These are phyloP conservation scores for Hemisphaericaspora xylofermentans DNA, from an alignment of 1,139 yeast species.

Conservation along the genomic window DNA sequence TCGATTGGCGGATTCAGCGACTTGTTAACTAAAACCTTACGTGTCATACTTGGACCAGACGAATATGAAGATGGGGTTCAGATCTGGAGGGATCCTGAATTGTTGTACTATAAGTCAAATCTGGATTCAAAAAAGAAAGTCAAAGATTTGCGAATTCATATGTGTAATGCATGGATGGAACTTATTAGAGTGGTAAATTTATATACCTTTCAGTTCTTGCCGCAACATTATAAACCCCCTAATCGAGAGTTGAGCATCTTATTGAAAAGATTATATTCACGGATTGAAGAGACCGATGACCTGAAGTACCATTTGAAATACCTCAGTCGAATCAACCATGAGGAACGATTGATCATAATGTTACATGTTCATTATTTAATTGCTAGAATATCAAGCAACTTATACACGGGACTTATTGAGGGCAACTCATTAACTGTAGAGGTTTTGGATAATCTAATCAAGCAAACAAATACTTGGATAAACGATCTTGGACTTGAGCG, in stretches of 20 bases:
- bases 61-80: slow-evolving; percentile 17
- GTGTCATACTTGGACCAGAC: slow-evolving; percentile 11
- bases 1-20: slow-evolving; percentile 18
- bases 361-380: slow-evolving; percentile 32
- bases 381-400: slow-evolving; percentile 23
- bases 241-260: slow-evolving; percentile 23
- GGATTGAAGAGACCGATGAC: slow-evolving; percentile 28
- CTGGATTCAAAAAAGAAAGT: slow-evolving; percentile 19
- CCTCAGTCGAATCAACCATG: slow-evolving; percentile 17
- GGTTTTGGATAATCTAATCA: slow-evolving; percentile 22
- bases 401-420: slow-evolving; percentile 26
- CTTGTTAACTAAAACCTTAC: slow-evolving; percentile 20
- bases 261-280: slow-evolving; percentile 20
- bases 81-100: slow-evolving; percentile 40
- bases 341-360: slow-evolving; percentile 20
- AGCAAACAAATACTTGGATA: slow-evolving; percentile 27
- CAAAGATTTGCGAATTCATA: slow-evolving; percentile 30
- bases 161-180: slow-evolving; percentile 40
- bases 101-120: slow-evolving; percentile 19
- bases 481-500: slow-evolving; percentile 20
- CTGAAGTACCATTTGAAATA: slow-evolving; percentile 28
- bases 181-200: slow-evolving; percentile 34
- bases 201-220: slow-evolving; percentile 28
- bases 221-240: slow-evolving; percentile 19
- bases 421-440: slow-evolving; percentile 24